Percentiles rank a stretch among this genome's conserved stretches.
Conservation (phyloP, 2,329 filamentous ascomycete species). For the Pseudogymnoascus sp. region DNA sequence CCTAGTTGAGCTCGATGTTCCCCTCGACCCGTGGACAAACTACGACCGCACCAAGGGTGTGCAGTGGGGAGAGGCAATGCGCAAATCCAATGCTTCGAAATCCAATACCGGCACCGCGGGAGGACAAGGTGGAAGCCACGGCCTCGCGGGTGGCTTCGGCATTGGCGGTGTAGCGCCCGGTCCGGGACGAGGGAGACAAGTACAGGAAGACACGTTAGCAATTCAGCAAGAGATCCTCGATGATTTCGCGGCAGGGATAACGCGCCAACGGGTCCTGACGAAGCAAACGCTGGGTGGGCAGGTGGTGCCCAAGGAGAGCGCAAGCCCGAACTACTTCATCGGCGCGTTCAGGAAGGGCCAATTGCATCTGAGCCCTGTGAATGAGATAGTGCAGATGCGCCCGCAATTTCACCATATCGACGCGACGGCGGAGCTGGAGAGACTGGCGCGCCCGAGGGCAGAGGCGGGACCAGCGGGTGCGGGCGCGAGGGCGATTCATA, state of each 20-base stretch:
- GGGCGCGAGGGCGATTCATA: constrained; percentile 61
- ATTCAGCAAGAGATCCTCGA: constrained; percentile 33
- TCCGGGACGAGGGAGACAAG: constrained; percentile 31
- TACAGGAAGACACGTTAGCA: constrained; percentile 40
- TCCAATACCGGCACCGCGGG: constrained; percentile 42
- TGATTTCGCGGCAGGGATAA: constrained; percentile 61
- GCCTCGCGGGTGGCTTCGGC: constrained; percentile 66
- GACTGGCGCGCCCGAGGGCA: constrained; percentile 35
- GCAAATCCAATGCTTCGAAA: constrained; percentile 43
- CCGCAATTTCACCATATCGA: constrained; percentile 92
- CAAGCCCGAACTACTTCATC: constrained; percentile 64
- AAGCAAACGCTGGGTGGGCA: constrained; percentile 83
- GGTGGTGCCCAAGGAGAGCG: constrained; percentile 60
- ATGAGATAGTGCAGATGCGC: constrained; percentile 77
- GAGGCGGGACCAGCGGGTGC: constrained; percentile 40
- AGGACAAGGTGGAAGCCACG: constrained; percentile 59
- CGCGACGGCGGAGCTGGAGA: constrained; percentile 62
- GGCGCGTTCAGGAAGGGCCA: constrained; percentile 83
- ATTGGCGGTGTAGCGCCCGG: constrained; percentile 40
- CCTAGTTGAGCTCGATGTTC: constrained; percentile 88
- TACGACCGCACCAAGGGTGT: constrained; percentile 82
- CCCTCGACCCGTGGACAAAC: constrained; percentile 57
- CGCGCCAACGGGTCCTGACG: constrained; percentile 63
- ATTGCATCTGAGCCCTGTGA: constrained; percentile 77
- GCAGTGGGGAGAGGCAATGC: constrained; percentile 71